phyloP scores from a whole-genome alignment of 176 grass and related monocot species.

The Olyra latifolia region DNA sequence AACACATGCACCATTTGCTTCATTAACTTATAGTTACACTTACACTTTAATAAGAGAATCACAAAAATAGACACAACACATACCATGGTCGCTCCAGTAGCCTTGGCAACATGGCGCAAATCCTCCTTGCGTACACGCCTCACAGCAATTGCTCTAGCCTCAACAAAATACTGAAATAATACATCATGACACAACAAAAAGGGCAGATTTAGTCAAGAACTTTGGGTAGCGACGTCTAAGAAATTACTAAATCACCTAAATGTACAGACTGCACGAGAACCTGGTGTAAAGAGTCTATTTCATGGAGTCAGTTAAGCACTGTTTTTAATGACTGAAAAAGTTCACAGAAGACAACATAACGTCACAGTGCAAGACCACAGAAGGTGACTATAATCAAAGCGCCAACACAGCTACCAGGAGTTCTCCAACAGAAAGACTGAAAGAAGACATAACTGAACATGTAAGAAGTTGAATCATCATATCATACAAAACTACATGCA shows the following conservation, averaged over 20 bases:
- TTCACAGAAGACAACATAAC: background rate
- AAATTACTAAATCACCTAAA: constrained; percentile 20
- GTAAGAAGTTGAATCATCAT: background rate
- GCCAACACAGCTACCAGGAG: background rate
- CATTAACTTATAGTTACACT: too few relatives aligned
- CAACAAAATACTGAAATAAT: constrained; percentile 83
- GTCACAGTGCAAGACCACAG: background rate
- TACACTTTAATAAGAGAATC: background rate
- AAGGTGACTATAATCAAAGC: background rate
- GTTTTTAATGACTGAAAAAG: background rate
- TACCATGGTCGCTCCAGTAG: constrained; percentile 83
- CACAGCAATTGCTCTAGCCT: constrained; percentile 79
- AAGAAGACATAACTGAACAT: background rate
- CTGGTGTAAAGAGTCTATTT: constrained; percentile 30
- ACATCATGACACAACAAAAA: background rate
- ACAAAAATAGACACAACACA: background rate
- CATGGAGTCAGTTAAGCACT: constrained; percentile 1
- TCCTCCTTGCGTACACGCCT: constrained; percentile 92
- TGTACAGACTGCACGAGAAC: background rate
- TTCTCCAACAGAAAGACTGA: background rate
- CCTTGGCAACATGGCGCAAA: constrained; percentile 91
- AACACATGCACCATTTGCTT: too few relatives aligned
- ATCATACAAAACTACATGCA: background rate
- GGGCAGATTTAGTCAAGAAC: background rate
- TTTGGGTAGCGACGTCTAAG: background rate